Evolutionary conservation across 139 green algal species (phyloP).

Genomic region (Zygnema circumcarinatum): DNA sequence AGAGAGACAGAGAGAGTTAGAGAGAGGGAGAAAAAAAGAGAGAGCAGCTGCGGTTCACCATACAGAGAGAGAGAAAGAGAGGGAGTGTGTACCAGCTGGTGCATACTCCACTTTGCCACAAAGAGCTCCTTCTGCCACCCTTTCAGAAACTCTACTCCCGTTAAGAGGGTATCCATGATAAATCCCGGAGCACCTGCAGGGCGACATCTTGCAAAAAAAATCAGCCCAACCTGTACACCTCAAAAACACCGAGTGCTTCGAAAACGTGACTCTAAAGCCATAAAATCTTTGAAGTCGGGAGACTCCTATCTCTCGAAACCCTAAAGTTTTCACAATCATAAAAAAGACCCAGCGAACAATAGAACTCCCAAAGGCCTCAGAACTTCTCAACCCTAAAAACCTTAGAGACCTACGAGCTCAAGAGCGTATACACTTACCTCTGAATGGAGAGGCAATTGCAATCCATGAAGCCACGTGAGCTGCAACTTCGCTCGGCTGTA

Average conservation of each 20-base stretch:
- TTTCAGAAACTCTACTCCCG: slow-evolving; percentile 65
- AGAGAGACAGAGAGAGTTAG: not conserved
- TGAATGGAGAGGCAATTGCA: slow-evolving; percentile 63
- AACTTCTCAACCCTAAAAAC: too few species aligned
- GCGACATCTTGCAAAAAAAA: too few species aligned
- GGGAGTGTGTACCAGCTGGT: slow-evolving; percentile 41
- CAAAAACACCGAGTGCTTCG: too few species aligned
- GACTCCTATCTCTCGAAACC: too few species aligned
- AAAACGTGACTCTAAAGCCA: too few species aligned
- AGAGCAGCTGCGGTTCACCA: not conserved
- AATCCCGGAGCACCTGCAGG: slow-evolving; percentile 65
- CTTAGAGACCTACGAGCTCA: too few species aligned
- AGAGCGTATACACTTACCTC: slow-evolving; percentile 15
- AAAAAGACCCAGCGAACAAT: too few species aligned
- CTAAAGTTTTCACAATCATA: too few species aligned
- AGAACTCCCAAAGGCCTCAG: too few species aligned
- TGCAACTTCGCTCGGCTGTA: slow-evolving; percentile 34
- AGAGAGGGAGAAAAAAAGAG: not conserved
- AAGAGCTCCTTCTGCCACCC: slow-evolving; percentile 55
- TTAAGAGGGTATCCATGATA: slow-evolving; percentile 63
- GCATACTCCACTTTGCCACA: slow-evolving; percentile 58
- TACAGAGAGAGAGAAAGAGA: slow-evolving; percentile 3
- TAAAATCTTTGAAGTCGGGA: too few species aligned
- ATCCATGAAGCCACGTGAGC: slow-evolving; percentile 64
- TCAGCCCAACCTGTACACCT: too few species aligned